Percentiles rank a stretch among this genome's conserved stretches.
Conservation (phyloP, 257 asterid species). For the Solanum commersonii region DNA sequence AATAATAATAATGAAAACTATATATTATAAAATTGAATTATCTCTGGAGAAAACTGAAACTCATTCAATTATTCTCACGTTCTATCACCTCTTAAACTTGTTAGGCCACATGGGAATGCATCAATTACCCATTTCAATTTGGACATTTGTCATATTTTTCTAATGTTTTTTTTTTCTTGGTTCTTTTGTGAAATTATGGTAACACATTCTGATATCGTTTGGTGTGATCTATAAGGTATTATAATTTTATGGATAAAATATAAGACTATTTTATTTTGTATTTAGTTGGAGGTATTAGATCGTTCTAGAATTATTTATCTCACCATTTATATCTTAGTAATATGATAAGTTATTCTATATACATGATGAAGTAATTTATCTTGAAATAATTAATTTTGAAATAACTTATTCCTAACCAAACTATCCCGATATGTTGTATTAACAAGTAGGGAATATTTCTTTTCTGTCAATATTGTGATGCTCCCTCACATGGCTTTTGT, state of each 20-base stretch:
- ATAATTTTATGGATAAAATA: too few relatives aligned
- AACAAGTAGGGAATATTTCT: background rate
- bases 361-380: too few relatives aligned
- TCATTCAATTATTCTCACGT: slow-evolving; percentile 8
- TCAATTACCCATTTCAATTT: background rate
- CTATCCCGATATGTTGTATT: background rate
- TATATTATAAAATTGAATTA: background rate
- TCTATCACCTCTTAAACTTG: background rate
- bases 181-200: background rate
- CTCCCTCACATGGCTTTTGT: background rate
- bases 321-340: too few relatives aligned
- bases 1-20: background rate
- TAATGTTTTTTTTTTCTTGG: background rate
- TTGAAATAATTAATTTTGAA: too few relatives aligned
- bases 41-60: background rate
- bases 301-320: accelerated
- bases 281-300: too few relatives aligned
- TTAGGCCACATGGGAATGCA: background rate
- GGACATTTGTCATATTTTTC: background rate
- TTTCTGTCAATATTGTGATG: background rate
- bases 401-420: too few relatives aligned
- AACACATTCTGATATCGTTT: background rate
- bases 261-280: too few relatives aligned
- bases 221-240: too few relatives aligned
- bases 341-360: too few relatives aligned